A percentile compares a stretch with the other conserved stretches of the same genome.
These are phyloP conservation scores for Heritiera littoralis DNA, from an alignment of 345 rosid species.

Conservation along the genomic window DNA sequence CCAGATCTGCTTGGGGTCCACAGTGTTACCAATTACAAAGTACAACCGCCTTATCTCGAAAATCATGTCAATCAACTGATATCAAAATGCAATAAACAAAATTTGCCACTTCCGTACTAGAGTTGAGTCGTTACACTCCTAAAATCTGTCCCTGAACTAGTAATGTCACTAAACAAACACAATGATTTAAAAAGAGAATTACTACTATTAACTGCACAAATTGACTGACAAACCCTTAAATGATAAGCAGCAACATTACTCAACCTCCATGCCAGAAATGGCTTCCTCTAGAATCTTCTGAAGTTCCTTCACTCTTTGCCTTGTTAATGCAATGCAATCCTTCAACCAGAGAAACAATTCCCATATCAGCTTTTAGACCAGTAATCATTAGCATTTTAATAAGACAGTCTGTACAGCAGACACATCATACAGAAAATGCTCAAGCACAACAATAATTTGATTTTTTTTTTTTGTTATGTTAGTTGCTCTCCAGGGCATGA, in stretches of 20 bases:
- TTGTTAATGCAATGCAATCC: slow-evolving; percentile 63
- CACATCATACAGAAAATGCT: not conserved
- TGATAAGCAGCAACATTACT: slow-evolving; percentile 21
- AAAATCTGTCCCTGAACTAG: not conserved
- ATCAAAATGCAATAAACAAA: not conserved
- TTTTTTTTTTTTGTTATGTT: not conserved
- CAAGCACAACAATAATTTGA: not conserved
- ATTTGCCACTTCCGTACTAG: slow-evolving; percentile 6
- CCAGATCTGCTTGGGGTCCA: not conserved
- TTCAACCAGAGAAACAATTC: slow-evolving; percentile 35
- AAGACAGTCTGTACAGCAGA: not conserved
- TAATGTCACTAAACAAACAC: not conserved
- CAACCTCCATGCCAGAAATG: slow-evolving; percentile 52
- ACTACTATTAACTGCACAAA: not conserved
- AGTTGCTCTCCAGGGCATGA: not conserved
- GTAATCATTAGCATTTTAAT: not conserved
- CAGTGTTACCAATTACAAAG: no score
- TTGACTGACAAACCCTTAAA: not conserved
- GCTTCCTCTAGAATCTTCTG: slow-evolving; percentile 51
- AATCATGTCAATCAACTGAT: not conserved
- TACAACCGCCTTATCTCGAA: no score
- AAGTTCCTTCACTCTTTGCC: slow-evolving; percentile 59
- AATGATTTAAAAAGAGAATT: not conserved
- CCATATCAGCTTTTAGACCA: not conserved
- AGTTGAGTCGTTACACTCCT: not conserved